Percentiles rank a stretch among this genome's conserved stretches.
phyloP scores from a whole-genome alignment of 2,329 filamentous ascomycete genomes.

The Monilinia fructicola region DNA sequence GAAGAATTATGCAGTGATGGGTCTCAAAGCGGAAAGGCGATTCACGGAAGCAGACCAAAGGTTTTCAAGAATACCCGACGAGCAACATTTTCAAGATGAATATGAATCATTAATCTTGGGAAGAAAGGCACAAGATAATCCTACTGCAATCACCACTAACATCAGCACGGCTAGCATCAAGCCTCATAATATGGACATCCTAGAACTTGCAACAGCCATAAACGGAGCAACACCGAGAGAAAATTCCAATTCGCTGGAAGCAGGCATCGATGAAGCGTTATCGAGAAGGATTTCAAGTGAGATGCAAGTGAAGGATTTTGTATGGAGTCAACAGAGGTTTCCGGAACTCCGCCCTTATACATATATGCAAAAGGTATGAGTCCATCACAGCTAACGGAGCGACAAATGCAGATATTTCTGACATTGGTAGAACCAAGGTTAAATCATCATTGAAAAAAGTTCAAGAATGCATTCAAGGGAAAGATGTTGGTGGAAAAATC shows the following conservation, averaged over 20 bases:
- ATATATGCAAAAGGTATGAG: background rate
- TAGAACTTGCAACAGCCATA: background rate
- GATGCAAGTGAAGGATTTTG: background rate
- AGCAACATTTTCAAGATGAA: background rate
- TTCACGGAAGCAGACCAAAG: background rate
- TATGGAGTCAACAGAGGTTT: too few species aligned
- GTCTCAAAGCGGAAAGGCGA: background rate
- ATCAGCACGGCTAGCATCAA: background rate
- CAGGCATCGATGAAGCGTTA: background rate
- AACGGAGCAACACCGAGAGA: background rate
- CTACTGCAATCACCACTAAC: background rate
- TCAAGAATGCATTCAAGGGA: background rate
- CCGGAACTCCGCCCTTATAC: background rate
- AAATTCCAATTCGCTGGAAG: background rate
- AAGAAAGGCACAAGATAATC: background rate
- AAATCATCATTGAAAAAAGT: background rate
- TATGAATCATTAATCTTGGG: background rate
- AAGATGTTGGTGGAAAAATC: background rate
- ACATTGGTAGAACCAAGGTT: background rate
- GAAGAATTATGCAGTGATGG: constrained; percentile 9
- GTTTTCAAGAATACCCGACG: background rate
- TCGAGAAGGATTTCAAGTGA: background rate
- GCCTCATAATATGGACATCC: background rate
- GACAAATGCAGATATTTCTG: background rate
- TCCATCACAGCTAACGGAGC: background rate